These are phyloP conservation scores for Gossypioides kirkii DNA, from an alignment of 345 rosid genomes.

Conservation along the genomic window DNA sequence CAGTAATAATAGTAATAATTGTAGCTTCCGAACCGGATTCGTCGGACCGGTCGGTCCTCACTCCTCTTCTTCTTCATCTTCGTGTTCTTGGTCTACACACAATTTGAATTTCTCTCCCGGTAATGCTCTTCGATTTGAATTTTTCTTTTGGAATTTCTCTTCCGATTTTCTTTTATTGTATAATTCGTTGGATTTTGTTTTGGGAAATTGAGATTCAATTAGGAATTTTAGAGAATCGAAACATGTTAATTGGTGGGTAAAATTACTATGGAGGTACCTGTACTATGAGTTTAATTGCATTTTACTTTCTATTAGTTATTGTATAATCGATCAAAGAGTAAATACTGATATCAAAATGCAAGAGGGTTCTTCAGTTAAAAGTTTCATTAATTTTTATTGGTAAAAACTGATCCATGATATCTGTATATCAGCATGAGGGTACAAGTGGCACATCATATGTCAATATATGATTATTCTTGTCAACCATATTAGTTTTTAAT, in stretches of 20 bases:
- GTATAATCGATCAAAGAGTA: no score
- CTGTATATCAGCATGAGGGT: no score
- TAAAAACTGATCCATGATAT: no score
- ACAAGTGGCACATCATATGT: no score
- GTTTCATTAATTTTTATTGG: no score
- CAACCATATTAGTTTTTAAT: no score
- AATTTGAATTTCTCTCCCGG: slow-evolving; percentile 43
- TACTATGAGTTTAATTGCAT: no score
- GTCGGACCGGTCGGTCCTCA: slow-evolving; percentile 15
- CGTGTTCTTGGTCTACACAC: slow-evolving; percentile 36
- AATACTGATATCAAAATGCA: no score
- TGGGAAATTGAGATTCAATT: background rate
- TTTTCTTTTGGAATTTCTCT: background rate
- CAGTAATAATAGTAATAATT: background rate
- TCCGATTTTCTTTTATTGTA: background rate
- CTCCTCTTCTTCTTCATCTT: slow-evolving; percentile 29
- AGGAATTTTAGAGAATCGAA: background rate
- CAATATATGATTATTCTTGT: no score
- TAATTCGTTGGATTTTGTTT: background rate
- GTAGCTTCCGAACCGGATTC: slow-evolving; percentile 23
- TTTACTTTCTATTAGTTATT: no score
- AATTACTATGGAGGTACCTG: no score
- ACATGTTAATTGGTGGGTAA: background rate
- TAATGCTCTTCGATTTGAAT: slow-evolving; percentile 16
- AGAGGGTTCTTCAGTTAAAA: no score